These are phyloP conservation scores for Annulohypoxylon truncatum DNA, from an alignment of 2,329 filamentous ascomycete genomes.

Conservation along the genomic window DNA sequence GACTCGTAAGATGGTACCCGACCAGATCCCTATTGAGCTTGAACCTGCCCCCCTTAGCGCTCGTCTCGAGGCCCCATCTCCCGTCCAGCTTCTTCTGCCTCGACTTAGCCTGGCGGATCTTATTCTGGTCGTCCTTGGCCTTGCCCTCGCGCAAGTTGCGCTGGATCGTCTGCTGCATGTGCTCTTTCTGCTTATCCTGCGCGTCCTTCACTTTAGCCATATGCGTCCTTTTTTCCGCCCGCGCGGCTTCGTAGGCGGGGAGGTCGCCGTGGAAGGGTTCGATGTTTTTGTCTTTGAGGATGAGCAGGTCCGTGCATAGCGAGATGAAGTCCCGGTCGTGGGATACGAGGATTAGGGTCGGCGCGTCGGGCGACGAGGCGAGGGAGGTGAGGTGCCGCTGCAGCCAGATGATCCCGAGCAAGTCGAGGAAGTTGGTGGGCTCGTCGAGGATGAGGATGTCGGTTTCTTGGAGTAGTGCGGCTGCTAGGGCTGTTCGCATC, in stretches of 20 bases:
- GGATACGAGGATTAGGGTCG: conserved; percentile 81
- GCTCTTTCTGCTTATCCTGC: conserved; percentile 81
- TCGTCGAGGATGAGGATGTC: conserved; percentile 88
- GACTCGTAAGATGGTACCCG: conserved; percentile 68
- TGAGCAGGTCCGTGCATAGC: conserved; percentile 79
- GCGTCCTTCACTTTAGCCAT: conserved; percentile 82
- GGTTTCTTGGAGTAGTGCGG: conserved; percentile 75
- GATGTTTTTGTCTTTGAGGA: conserved; percentile 77
- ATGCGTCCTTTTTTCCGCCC: conserved; percentile 74
- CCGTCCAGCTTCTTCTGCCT: conserved; percentile 88
- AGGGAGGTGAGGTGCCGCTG: conserved; percentile 75
- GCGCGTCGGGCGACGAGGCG: conserved; percentile 62
- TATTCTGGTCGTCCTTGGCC: conserved; percentile 84
- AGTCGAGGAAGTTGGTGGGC: conserved; percentile 87
- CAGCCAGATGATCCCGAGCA: conserved; percentile 87
- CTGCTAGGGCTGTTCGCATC: conserved; percentile 75
- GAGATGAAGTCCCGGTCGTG: conserved; percentile 87
- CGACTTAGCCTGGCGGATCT: conserved; percentile 85
- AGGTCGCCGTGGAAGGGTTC: conserved; percentile 82
- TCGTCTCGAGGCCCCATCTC: conserved; percentile 80
- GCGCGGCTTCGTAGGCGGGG: conserved; percentile 75
- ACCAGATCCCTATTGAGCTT: conserved; percentile 80
- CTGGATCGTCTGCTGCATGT: conserved; percentile 82
- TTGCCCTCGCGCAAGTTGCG: conserved; percentile 81
- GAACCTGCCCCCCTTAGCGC: conserved; percentile 77